These are phyloP conservation scores for Colletotrichum ledebouriae DNA, from an alignment of 2,329 filamentous ascomycete genomes.

Conservation along the genomic window DNA sequence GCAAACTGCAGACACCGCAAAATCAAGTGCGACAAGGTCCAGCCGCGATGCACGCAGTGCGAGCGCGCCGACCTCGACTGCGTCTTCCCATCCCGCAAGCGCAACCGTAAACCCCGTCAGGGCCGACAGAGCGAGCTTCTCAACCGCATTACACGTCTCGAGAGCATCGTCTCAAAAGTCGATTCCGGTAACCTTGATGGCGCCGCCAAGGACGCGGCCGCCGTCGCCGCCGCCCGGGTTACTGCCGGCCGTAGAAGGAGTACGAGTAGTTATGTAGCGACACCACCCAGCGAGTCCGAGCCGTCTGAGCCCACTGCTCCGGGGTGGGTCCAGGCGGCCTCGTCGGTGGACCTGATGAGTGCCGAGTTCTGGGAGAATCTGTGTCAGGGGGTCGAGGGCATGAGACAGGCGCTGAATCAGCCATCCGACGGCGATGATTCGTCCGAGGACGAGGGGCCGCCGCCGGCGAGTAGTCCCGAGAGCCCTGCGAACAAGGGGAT, in stretches of 20 bases:
- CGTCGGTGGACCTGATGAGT: constrained; percentile 56
- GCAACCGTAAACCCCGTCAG: constrained; percentile 56
- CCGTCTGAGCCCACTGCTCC: constrained; percentile 15
- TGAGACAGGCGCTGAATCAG: constrained; percentile 59
- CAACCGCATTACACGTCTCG: constrained; percentile 58
- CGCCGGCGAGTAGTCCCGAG: constrained; percentile 51
- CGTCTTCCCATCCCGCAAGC: constrained; percentile 60
- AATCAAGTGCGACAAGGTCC: constrained; percentile 69
- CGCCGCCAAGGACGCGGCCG: not conserved
- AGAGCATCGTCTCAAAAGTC: constrained; percentile 60
- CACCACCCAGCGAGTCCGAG: constrained; percentile 20
- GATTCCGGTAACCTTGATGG: constrained; percentile 47
- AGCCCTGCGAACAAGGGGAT: constrained; percentile 45
- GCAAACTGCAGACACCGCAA: constrained; percentile 74
- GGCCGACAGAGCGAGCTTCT: constrained; percentile 60
- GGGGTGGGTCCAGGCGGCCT: constrained; percentile 40
- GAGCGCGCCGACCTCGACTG: constrained; percentile 62
- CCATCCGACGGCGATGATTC: constrained; percentile 56
- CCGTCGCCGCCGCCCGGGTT: constrained; percentile 12
- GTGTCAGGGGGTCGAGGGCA: constrained; percentile 59
- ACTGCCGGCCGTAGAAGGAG: constrained; percentile 21
- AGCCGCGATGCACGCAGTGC: constrained; percentile 67
- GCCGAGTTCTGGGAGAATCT: constrained; percentile 60
- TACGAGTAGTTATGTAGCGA: constrained; percentile 44
- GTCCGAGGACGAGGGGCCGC: constrained; percentile 45